Conservation (phyloP, 108 stramenopile species). For the Discostella pseudostelligera region DNA sequence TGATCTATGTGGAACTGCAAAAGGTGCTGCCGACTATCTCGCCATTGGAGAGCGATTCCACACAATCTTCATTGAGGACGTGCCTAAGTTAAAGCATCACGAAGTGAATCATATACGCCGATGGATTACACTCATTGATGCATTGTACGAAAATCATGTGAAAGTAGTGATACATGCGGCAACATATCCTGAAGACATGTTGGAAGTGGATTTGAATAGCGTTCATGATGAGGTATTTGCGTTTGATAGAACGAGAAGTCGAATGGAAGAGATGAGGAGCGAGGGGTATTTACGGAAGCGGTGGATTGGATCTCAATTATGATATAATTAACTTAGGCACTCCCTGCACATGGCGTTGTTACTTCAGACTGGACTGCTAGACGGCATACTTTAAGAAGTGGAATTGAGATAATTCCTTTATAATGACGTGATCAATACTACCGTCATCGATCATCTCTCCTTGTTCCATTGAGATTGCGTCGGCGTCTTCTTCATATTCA, state of each 20-base stretch:
- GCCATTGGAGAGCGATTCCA: slow-evolving; percentile 85
- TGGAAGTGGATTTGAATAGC: slow-evolving; percentile 48
- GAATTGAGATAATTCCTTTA: background rate
- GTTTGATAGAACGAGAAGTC: slow-evolving; percentile 87
- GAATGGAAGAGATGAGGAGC: slow-evolving; percentile 93
- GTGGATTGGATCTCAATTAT: slow-evolving; percentile 40
- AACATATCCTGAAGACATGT: slow-evolving; percentile 43
- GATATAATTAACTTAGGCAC: background rate
- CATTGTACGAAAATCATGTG: slow-evolving; percentile 80
- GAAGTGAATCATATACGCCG: slow-evolving; percentile 83
- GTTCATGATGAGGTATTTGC: slow-evolving; percentile 93
- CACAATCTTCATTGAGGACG: slow-evolving; percentile 78
- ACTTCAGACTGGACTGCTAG: too few relatives aligned
- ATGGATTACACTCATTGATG: slow-evolving; percentile 84
- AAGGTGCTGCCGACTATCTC: slow-evolving; percentile 92
- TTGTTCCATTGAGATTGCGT: slow-evolving; percentile 38
- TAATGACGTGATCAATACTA: background rate
- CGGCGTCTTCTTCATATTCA: slow-evolving; percentile 42
- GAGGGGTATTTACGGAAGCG: slow-evolving; percentile 61
- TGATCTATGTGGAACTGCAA: slow-evolving; percentile 85
- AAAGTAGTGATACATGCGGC: slow-evolving; percentile 58
- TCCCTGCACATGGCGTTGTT: background rate
- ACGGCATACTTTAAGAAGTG: too few relatives aligned
- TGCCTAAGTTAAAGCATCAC: slow-evolving; percentile 80
- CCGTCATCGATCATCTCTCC: background rate